Conservation (phyloP, 2,329 filamentous ascomycete genomes). For the Blumeria graminis region DNA sequence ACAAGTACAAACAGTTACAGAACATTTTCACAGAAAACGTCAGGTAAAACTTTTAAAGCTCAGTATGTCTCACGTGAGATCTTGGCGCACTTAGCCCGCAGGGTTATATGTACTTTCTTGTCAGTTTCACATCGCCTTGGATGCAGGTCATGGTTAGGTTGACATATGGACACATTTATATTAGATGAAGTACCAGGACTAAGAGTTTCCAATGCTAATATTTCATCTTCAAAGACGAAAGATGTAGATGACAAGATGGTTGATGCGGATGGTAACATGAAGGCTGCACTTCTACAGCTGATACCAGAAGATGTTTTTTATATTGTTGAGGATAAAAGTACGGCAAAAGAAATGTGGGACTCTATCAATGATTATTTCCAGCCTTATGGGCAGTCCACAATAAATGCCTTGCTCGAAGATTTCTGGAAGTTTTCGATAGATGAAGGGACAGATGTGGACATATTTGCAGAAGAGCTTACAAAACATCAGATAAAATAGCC, state of each 20-base stretch:
- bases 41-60: too few species aligned
- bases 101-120: too few species aligned
- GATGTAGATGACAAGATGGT: neutral
- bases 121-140: too few species aligned
- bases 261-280: neutral
- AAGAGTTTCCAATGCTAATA: neutral
- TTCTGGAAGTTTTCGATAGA: neutral
- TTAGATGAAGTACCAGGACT: neutral
- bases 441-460: neutral
- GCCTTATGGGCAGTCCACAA: neutral
- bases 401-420: neutral
- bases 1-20: too few species aligned
- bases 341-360: neutral
- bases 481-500: neutral
- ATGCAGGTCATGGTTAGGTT: too few species aligned
- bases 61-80: too few species aligned
- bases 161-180: neutral
- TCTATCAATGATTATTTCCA: neutral
- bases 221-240: neutral
- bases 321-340: neutral
- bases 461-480: neutral
- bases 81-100: too few species aligned
- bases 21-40: too few species aligned
- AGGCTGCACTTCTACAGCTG: neutral
- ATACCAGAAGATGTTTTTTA: neutral